Base-by-base conservation (phyloP, 495 filamentous ascomycete species). In the Clohesyomyces aquaticus region DNA sequence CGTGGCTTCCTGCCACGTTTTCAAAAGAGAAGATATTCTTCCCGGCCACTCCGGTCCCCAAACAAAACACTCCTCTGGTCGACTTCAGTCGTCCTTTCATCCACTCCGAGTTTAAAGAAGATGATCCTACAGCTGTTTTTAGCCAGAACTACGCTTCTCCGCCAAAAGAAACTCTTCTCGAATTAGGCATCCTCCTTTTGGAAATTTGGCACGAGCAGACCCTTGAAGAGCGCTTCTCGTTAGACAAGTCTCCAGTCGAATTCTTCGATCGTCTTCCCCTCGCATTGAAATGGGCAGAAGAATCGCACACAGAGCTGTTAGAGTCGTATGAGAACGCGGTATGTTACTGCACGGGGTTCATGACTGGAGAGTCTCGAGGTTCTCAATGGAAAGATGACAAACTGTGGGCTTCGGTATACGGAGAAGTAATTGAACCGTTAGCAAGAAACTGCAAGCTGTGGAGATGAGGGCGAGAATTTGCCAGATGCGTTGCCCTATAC, bases 251-350 rank as follows among this genome's bases (percentile, higher is more conserved):
- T 4, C 45, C n/a, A n/a, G 21, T 18, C 16, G 21, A 47, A n/a
- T 47, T 18, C 18, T 23, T 18, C n/a, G 45, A 47, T 4, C 45
- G 45, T 8, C 45, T 47, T 8, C 8, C n/a, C 21, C 21, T 47
- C 16, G 45, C 45, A 47, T 47, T 47, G 45, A 23, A n/a, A n/a
- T 47, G 45, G 45, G 45, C 45, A 18, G 45, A 47, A 47, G 45
- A 18, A 8, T n/a, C 45, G 4, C 8, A 47, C n/a, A 6, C 45
- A 4, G 32, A 38, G 6, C n/a, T 47, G 8, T 47, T 47, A 47
- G 45, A 47, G n/a, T 23, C 18, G 4, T 47, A 47, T 23, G 45
- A 18, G 4, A 47, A 47, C 8, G 45, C 45, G 8, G 45, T 47
- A 4, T 18, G 16, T 8, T 47, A 47, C 18, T 47, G 45, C n/a